Evolutionary conservation across 495 filamentous ascomycete species (phyloP), one percentile per base, ranked within the genome.

Genomic region (Penicillium turbatum): DNA sequence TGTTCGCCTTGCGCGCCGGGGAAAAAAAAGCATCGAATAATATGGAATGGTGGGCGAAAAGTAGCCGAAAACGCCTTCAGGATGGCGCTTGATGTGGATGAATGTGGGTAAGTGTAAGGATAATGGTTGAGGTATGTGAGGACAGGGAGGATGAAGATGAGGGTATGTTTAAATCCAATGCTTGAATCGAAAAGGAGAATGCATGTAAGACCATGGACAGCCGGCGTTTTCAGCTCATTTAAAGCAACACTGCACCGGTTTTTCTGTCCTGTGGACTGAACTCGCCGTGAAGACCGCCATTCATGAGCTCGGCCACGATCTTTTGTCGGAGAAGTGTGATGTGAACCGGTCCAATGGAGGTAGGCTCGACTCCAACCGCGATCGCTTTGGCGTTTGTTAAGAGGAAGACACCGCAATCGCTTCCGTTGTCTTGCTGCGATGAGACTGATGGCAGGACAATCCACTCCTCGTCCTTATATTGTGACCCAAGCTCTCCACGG

Each of bases 341-440:
- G 47, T 90, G 77, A 0, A 27, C n/a, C 19, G 82, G 68, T 0
- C 69, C 65, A 57, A 87, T 88, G 0, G 74, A 70, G 48, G 72
- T 77, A 0, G 86, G 86, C 49, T 85, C 79, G 10, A 89, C 62
- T 0, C 83, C 84, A 7, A 87, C 61, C 0, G 83, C 76, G 19
- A 90, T 62, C 59, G 85, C 87, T 50, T 88, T 84, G 31, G 85
- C 84, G 31, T 87, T 91, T 0, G 85, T 86, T 16, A 87, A 79
- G 5, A 85, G 77, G 60, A 92, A 95, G 3, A 90, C 86, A 6
- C 90, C 90, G 54, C 90, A 96, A 62, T 96, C 90, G 53, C 72
- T 82, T 1, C 79, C 79, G 59, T 95, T 95, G 42, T 71, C 71
- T 57, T 96, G 90, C 7, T 59, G 63, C 0, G 85, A 82, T 0